Conservation (phyloP, 139 green algal species). For the Auxenochlorella pyrenoidosa region DNA sequence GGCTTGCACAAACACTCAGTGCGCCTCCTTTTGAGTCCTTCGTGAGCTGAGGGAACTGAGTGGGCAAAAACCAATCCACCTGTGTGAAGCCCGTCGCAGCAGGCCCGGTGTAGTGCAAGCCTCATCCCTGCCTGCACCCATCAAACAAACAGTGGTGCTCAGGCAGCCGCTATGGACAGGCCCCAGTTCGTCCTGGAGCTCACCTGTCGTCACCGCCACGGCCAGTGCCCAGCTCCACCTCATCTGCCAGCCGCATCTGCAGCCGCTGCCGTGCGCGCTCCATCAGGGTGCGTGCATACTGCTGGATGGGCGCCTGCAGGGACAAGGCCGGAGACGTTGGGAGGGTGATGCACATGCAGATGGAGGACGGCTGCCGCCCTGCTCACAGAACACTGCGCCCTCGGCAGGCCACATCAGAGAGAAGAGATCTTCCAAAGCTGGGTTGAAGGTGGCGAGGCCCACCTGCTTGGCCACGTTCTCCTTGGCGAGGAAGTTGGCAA, state of each 20-base stretch:
- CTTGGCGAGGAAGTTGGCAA: slow-evolving; percentile 59
- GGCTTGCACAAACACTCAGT: not conserved
- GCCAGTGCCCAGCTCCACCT: slow-evolving; percentile 31
- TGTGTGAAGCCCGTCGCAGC: not conserved
- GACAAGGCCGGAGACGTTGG: not conserved
- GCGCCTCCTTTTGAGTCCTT: too few relatives aligned
- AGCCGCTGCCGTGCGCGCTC: slow-evolving; percentile 57
- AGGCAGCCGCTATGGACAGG: not conserved
- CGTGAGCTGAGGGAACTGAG: too few relatives aligned
- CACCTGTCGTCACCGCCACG: not conserved
- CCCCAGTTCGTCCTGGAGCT: too few relatives aligned
- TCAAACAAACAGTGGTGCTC: not conserved
- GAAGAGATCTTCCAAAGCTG: not conserved
- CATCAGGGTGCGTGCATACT: slow-evolving; percentile 56
- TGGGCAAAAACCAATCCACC: not conserved
- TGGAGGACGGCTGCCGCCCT: too few relatives aligned
- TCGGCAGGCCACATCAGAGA: not conserved
- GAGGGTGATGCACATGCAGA: not conserved
- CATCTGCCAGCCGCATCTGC: slow-evolving; percentile 44
- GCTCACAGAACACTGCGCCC: too few relatives aligned
- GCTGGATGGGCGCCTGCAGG: slow-evolving; percentile 64
- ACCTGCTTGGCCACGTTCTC: slow-evolving; percentile 55
- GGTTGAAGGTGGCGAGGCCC: not conserved
- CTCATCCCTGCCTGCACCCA: not conserved
- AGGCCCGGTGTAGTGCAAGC: too few relatives aligned